Evolutionary conservation across 441 rosid species (phyloP).

Genomic region (Theobroma grandiflorum): DNA sequence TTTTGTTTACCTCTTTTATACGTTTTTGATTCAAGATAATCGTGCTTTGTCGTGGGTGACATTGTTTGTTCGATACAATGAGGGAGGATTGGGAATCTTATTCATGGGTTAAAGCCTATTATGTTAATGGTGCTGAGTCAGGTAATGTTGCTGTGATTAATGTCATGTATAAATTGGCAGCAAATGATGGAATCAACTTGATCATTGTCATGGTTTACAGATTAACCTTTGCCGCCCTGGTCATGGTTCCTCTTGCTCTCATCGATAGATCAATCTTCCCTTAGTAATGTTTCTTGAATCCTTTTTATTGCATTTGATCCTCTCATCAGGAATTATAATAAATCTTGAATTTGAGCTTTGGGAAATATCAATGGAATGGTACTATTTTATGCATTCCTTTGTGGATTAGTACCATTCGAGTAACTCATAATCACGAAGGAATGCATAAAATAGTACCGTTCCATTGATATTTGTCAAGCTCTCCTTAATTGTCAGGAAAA

Average conservation of each 20-base stretch:
- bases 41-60: no score
- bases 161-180: slow-evolving; percentile 46
- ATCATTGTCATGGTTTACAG: slow-evolving; percentile 50
- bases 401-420: slow-evolving; percentile 21
- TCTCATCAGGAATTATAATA: background rate
- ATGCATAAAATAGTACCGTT: slow-evolving; percentile 31
- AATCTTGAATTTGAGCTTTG: slow-evolving; percentile 10
- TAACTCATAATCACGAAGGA: slow-evolving; percentile 18
- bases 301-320: background rate
- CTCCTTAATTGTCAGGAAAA: slow-evolving; percentile 9
- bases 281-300: no score
- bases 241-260: slow-evolving; percentile 51
- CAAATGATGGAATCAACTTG: slow-evolving; percentile 48
- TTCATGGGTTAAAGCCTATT: slow-evolving; percentile 32
- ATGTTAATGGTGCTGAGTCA: slow-evolving; percentile 52
- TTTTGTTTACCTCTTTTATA: background rate
- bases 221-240: slow-evolving; percentile 44
- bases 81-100: background rate
- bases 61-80: background rate
- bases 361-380: slow-evolving; percentile 28
- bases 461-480: slow-evolving; percentile 29
- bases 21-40: no score
- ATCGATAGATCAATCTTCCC: background rate
- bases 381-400: slow-evolving; percentile 33
- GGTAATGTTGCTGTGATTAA: slow-evolving; percentile 40